phyloP scores from a whole-genome alignment of 1,139 yeast genomes.

The Pichia sp. region DNA sequence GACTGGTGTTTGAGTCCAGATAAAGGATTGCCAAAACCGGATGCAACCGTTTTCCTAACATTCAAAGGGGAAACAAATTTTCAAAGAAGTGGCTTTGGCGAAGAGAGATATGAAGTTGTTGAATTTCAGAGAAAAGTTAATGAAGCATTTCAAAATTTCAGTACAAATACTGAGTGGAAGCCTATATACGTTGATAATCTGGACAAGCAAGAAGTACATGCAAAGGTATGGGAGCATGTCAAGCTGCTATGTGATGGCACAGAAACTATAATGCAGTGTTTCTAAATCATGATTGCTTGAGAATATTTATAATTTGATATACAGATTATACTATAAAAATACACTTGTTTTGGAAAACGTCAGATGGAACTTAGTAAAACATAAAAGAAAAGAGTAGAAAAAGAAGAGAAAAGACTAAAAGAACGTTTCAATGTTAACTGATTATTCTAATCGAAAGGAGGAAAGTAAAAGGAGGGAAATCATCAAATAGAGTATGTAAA shows the following conservation, averaged over 20 bases:
- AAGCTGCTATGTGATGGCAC: slow-evolving; percentile 13
- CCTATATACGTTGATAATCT: slow-evolving; percentile 55
- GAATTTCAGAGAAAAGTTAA: slow-evolving; percentile 70
- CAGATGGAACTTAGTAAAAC: not conserved
- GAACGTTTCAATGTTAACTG: slow-evolving; percentile 1
- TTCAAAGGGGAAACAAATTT: slow-evolving; percentile 37
- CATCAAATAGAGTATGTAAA: slow-evolving; percentile 1
- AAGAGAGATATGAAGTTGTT: slow-evolving; percentile 75
- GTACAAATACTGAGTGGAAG: slow-evolving; percentile 32
- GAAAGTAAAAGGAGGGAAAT: slow-evolving; percentile 1
- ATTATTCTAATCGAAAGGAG: not conserved
- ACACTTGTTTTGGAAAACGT: not conserved
- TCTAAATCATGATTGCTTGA: slow-evolving; percentile 2
- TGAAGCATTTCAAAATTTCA: slow-evolving; percentile 45
- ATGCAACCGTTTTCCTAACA: slow-evolving; percentile 69
- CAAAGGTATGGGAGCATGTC: slow-evolving; percentile 25
- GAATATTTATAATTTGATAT: slow-evolving; percentile 3
- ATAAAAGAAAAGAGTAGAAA: slow-evolving; percentile 4
- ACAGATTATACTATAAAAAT: slow-evolving; percentile 4
- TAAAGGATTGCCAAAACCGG: slow-evolving; percentile 81
- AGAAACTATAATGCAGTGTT: slow-evolving; percentile 9
- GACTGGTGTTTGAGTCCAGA: slow-evolving; percentile 83
- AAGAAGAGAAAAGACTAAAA: slow-evolving; percentile 6
- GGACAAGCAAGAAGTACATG: slow-evolving; percentile 48
- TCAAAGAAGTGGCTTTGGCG: slow-evolving; percentile 75